Percentiles rank a stretch among this genome's conserved stretches.
Evolutionary conservation across 2,329 filamentous ascomycete genomes (phyloP).

Genomic region (Westerdykella ornata): DNA sequence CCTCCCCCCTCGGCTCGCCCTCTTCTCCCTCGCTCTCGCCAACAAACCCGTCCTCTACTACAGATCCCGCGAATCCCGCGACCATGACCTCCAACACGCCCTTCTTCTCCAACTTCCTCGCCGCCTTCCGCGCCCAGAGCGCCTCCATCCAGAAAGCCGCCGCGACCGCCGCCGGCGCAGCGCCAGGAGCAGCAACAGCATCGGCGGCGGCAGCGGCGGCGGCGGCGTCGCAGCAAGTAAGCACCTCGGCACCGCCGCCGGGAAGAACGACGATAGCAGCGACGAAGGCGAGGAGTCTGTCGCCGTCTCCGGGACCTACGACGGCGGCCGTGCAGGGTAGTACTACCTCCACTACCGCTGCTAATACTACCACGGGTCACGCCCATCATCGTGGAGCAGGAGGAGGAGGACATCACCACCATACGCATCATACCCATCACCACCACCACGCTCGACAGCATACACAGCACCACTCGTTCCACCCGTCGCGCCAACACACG

Average conservation of each 20-base stretch:
- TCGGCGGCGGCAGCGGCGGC: conserved; percentile 32
- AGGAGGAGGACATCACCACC: too few species aligned
- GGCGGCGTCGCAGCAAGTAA: conserved; percentile 32
- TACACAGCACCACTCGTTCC: conserved; percentile 13
- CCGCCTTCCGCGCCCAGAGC: conserved; percentile 60
- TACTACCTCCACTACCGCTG: too few species aligned
- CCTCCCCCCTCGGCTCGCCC: too few species aligned
- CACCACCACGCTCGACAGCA: too few species aligned
- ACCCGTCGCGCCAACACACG: conserved; percentile 39
- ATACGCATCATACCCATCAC: too few species aligned
- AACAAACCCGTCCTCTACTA: too few species aligned
- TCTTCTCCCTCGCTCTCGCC: too few species aligned
- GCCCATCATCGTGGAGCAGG: too few species aligned
- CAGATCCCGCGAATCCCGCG: too few species aligned
- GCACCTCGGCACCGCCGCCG: conserved; percentile 25
- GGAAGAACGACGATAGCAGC: conserved; percentile 35
- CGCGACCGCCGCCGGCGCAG: conserved; percentile 20
- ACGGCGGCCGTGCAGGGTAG: conserved; percentile 37
- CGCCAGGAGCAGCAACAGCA: conserved; percentile 32
- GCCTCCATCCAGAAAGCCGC: conserved; percentile 48
- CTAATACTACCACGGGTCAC: conserved; percentile 30
- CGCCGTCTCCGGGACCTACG: conserved; percentile 30
- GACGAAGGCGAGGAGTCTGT: conserved; percentile 21
- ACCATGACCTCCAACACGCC: conserved; percentile 59
- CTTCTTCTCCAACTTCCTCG: conserved; percentile 61